Base-by-base conservation (phyloP, 2,329 filamentous ascomycete genomes). In the Talaromyces pinophilus region DNA sequence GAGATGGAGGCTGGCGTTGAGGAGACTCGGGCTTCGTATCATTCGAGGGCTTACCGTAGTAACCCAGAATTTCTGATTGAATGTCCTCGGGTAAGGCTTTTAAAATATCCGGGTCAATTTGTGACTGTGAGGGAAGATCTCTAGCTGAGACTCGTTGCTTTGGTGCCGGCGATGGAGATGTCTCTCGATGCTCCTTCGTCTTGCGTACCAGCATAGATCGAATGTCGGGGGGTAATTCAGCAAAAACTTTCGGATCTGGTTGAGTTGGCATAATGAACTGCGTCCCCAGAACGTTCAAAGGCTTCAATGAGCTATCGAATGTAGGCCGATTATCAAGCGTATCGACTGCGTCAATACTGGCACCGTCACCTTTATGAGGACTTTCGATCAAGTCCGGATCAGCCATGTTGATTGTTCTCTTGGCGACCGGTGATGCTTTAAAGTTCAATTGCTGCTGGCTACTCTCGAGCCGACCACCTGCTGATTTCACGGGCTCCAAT, bases 191-290 rank as follows among this genome's bases (percentile, higher is more conserved):
- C 42, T 75, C 78, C 48, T 40, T 19, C 66, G 80, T 82, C 72
- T 90, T 89, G 8, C 85, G 85, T 68, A 91, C 83, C 10, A 98
- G 84, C 73, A 87, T 92, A 38, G 87, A 88, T 67, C 92, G 86
- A 69, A 98, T 97, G 74, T 96, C 92, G 38, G 83, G 84, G 0
- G 94, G 94, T 3, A 99, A 83, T 72, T 96, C 93, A 1, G 90
- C 90, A 3, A 98, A 79, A 0, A 97, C 90, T n/a, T 85, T 82
- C 0, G 90, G 88, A 74, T 99, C 95, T 1, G 91, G 86, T 70
- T 97, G 92, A 0, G 78, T 78, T 19, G 95, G 95, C 71, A 99
- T 83, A 57, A 98, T 87, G 73, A 99, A 99, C 73, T 99, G 95
- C 0, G 94, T 97, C 1, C 94, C 92, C 2, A 88, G 83, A 2